phyloP scores from a whole-genome alignment of 2,329 filamentous ascomycete species.

The Fusarium continuum region DNA sequence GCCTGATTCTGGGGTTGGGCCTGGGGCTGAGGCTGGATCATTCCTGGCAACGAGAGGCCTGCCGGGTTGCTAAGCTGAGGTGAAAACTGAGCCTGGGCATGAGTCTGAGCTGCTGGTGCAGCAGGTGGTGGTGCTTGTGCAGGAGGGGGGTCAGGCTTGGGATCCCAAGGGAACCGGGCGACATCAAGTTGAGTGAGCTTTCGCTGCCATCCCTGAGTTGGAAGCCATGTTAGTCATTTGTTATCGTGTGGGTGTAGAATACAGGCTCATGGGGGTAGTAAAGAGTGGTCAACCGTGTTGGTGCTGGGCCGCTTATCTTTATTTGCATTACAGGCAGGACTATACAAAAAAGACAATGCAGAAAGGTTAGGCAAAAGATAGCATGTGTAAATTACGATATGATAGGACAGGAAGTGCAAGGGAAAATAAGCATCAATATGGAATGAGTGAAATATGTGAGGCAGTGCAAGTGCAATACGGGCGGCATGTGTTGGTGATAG shows the following conservation, averaged over 20 bases:
- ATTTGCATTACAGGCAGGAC: background rate
- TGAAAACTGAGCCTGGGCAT: constrained; percentile 47
- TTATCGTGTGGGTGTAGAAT: background rate
- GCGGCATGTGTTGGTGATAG: constrained; percentile 10
- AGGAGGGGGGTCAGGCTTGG: constrained; percentile 72
- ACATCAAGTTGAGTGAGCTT: constrained; percentile 87
- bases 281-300: background rate
- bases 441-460: background rate
- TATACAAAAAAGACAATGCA: background rate
- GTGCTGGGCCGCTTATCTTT: background rate
- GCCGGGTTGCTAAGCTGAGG: constrained; percentile 40
- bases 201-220: constrained; percentile 84
- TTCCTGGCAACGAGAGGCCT: constrained; percentile 45
- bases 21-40: constrained; percentile 42
- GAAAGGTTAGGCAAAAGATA: background rate
- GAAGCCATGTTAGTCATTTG: constrained; percentile 36
- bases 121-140: constrained; percentile 48
- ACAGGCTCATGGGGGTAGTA: background rate
- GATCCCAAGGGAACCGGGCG: constrained; percentile 95
- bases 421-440: background rate
- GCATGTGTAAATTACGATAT: background rate
- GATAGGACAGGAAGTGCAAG: background rate
- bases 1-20: no score
- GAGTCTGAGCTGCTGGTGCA: constrained; percentile 35
- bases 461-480: constrained; percentile 22